Evolutionary conservation across 192 early-diverging fungal species (phyloP), one percentile per base, ranked within the genome.

Genomic region (Backusella macrospora): DNA sequence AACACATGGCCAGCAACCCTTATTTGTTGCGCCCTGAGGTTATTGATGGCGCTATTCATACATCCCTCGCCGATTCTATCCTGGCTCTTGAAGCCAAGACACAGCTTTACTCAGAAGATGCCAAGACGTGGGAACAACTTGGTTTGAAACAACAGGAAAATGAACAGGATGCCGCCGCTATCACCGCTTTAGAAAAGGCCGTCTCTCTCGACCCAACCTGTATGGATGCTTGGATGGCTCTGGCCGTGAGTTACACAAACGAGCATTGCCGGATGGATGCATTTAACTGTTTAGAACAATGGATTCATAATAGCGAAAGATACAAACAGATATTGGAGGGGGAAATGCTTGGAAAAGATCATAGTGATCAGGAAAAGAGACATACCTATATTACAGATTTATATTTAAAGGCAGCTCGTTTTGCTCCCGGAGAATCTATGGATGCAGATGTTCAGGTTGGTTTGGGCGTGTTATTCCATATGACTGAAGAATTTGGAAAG

Each of bases 141-240:
- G 98, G 98, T 44, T 81, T 94, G 40, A 84, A 86, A 64, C 98
- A 99, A 77, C 96, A 98, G 72, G 98, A 99, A 76, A 99, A 98
- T 80, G 98, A 99, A 77, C 92, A 95, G 52, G 98, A 99, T 73
- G 83, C 84, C 2, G 86, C 89, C 18, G 97, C 98, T 0, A 97
- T 99, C 73, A 91, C 94, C 0, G 95, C 98, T 0, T 81, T 99
- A 42, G 83, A 89, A 21, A 93, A 92, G 65, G 93, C 95, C 10
- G 87, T 95, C 4, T 79, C 81, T 52, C 73, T 92, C 7, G 89
- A 98, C 71, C 93, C 96, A 9, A 81, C 80, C 34, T 79, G 89
- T 18, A 75, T 94, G 26, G 95, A 96, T 72, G 91, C 90, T 26
- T 95, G 92, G 86, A 82, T 97, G 16, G 93, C 91, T 15, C 80